phyloP scores from a whole-genome alignment of 192 early-diverging fungal genomes.

The Podila verticillata region DNA sequence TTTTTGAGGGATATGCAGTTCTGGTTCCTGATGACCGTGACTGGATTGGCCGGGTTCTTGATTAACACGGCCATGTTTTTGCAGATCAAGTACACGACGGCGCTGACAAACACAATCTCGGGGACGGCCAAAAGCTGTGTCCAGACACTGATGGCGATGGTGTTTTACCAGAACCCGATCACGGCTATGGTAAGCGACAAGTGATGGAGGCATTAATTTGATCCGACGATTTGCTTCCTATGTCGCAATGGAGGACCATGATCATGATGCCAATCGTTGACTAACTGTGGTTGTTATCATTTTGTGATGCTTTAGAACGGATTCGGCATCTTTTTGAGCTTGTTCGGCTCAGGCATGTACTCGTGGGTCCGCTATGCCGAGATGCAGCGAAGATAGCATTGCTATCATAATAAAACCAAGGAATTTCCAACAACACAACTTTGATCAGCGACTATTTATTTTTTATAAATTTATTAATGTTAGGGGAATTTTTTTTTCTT shows the following conservation, averaged over 20 bases:
- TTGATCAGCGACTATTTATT: too few species aligned
- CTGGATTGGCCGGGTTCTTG: slow-evolving; percentile 69
- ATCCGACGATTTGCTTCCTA: slow-evolving; percentile 8
- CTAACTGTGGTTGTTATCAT: not conserved
- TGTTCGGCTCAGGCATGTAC: slow-evolving; percentile 68
- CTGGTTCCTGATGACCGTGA: slow-evolving; percentile 70
- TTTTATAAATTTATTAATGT: not conserved
- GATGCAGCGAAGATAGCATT: slow-evolving; percentile 55
- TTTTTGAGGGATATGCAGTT: slow-evolving; percentile 60
- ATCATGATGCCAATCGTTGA: not conserved
- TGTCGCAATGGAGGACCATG: not conserved
- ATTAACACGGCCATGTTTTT: slow-evolving; percentile 78
- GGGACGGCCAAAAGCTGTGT: slow-evolving; percentile 76
- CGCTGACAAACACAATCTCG: slow-evolving; percentile 75
- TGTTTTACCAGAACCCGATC: slow-evolving; percentile 71
- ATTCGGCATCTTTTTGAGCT: slow-evolving; percentile 63
- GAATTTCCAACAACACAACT: too few species aligned
- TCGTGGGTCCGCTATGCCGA: slow-evolving; percentile 67
- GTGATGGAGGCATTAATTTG: not conserved
- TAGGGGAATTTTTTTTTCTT: not conserved
- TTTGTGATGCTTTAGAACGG: slow-evolving; percentile 56
- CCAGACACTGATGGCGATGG: slow-evolving; percentile 69
- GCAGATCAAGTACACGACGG: slow-evolving; percentile 76
- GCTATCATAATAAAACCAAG: too few species aligned
- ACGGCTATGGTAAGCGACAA: slow-evolving; percentile 67